Base-by-base conservation (phyloP, 2,329 filamentous ascomycete genomes). In the Penicillium sp. region DNA sequence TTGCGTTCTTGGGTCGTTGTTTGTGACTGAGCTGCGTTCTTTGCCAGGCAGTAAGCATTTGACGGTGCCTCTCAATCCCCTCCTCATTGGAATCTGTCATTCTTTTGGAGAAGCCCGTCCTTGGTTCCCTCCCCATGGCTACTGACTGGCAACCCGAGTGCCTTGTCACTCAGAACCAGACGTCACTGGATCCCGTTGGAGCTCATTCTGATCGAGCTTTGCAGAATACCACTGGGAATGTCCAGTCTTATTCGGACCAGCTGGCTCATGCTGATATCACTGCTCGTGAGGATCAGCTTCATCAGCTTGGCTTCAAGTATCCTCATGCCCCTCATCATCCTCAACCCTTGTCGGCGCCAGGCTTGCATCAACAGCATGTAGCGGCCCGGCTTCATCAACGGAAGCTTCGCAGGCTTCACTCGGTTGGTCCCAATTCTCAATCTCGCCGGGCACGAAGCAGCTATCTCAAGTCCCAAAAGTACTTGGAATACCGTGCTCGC, bases 161-260 rank as follows among this genome's bases (percentile, higher is more conserved):
- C 62, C 68, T 74, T 41, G 60, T 71, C 60, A 65, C 72, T 66
- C 69, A 68, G 61, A 69, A 69, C 60, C 72, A 70, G 62, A 62
- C 71, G 47, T 62, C 66, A 57, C 65, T 74, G 54, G 72, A 71
- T 55, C 58, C 64, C 59, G 62, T 72, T 37, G 69, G 68, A 55
- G 65, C 63, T 60, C 69, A 72, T 67, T 61, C 69, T 52, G 67
- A 72, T 54, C 66, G 72, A 55, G 72, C 68, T 62, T 64, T 75
- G 41, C 72, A 75, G 58, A 72, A 72, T 60, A 75, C 74, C 46
- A 76, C 75, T 57, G 75, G 75, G 48, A 77, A 77, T 63, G 68
- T 70, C 52, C 75, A 77, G 59, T 68, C 72, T 40, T 74, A 76
- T 54, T 69, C 70, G 16, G 72, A 73, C 56, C 62, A 56, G 55